Evolutionary conservation across 2,329 filamentous ascomycete species (phyloP), one percentile per base, ranked within the genome.

Genomic region (Alternaria gansuensis): DNA sequence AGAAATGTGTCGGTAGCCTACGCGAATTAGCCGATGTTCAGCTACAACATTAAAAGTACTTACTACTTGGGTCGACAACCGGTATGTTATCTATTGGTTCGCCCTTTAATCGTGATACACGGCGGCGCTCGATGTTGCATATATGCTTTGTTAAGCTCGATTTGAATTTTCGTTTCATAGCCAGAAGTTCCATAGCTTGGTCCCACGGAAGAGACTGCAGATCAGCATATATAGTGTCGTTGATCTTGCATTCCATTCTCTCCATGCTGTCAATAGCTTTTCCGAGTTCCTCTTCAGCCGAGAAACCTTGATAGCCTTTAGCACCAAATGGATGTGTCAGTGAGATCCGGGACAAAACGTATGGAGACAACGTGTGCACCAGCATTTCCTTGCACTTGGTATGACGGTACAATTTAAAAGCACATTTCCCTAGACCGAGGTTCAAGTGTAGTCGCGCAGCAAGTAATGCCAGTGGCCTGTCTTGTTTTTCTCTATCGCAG

Each of bases 301-400:
- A 72, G 50, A 73, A 73, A 0, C 63, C 64, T 44, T 65, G 66
- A 13, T 65, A 59, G n/a, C 70, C 66, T 37, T 59, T 67, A 10
- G 65, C 65, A 40, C 74, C 73, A 50, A 75, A 76, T 8, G 74
- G 75, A 57, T 76, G 74, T 6, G 67, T 71, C 17, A 70, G 52
- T 14, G 75, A 75, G 26, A 77, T 75, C 2, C 71, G 69, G 9
- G 70, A 68, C 11, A 77, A 62, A 2, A 76, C 57, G 21, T 66
- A 64, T 33, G 72, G 70, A 8, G 75, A 73, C 13, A 74, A 26
- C 3, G 70, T 76, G 40, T 77, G 73, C 10, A 74, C 48, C 3
- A 77, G 63, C 66, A 77, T 75, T 44, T 77, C 74, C 53, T 77
- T 77, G 31, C 71, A 66, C 36, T 68, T 69, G 3, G 65, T 66